Conservation (phyloP, 495 filamentous ascomycete species). For the Penicillium coffeae region DNA sequence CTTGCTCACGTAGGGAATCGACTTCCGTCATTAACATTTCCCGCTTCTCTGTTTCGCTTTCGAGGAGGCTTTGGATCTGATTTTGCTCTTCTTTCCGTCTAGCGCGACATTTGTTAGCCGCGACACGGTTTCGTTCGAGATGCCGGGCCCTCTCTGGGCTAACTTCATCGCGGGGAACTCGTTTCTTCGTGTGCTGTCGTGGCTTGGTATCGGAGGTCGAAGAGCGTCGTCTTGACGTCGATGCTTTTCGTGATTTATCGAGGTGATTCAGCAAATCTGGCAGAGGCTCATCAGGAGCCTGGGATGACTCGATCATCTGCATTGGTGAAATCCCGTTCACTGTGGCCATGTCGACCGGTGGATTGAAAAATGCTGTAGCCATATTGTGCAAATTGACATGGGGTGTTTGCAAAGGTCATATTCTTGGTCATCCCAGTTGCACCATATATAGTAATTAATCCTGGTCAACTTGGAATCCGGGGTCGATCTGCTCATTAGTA, state of each 20-base stretch:
- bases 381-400: too few species aligned
- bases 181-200: neutral
- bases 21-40: neutral
- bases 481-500: too few species aligned
- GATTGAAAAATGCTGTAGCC: too few species aligned
- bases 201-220: neutral
- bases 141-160: conserved; percentile 2
- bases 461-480: too few species aligned
- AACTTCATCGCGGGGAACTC: neutral
- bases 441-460: too few species aligned
- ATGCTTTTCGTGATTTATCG: too few species aligned
- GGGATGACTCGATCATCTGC: too few species aligned
- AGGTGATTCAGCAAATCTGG: neutral
- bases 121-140: conserved; percentile 5
- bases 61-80: neutral
- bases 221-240: neutral
- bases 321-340: too few species aligned
- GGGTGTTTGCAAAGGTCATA: too few species aligned
- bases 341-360: too few species aligned
- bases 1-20: neutral
- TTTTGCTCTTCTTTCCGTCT: conserved; percentile 5
- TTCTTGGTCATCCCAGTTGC: too few species aligned
- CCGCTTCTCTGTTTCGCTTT: neutral
- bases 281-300: neutral
- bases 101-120: conserved; percentile 4